Base-by-base conservation (phyloP, 257 asterid genomes). In the Rhazya stricta region DNA sequence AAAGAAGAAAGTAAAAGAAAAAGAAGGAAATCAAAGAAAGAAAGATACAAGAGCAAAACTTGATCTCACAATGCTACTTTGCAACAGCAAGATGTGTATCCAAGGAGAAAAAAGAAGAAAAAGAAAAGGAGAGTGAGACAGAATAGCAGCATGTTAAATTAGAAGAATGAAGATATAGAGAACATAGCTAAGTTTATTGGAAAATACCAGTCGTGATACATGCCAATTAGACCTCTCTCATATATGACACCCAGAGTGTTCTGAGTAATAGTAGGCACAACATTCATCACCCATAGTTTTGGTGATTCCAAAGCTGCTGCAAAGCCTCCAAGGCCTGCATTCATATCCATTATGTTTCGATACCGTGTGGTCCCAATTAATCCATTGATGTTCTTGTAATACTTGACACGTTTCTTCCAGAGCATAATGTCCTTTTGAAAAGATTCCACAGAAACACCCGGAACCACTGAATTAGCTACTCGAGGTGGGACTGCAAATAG, bases 341-440 rank as follows among this genome's bases (percentile, higher is more conserved):
- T 93, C 98, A 89, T 93, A 77, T 93, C 98, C 98, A 93, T 91
- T 71, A 93, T 89, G 79, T 93, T 93, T 58, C 92, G 86, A 70
- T 86, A 91, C 81, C 96, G 88, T 36, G 92, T 72, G 82, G 93
- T 83, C 57, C 97, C 96, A 2, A 93, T 88, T 69, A 91, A 74
- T 76, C 73, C 82, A 53, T 70, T 79, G 27, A 72, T 83, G 72
- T 86, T 88, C 81, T 89, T 93, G 90, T 93, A 93, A 15, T 76
- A 83, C 53, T 73, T 75, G 10, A 87, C 91, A 4, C 84, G 97
- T 78, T 88, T 91, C 81, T 86, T 87, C 98, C 98, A 93, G 25
- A 87, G 89, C 56, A 85, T 81, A 61, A 77, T 88, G 81, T 93
- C 97, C 79, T 90, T 90, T 78, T 83, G 78, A 61, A 84, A 93